Evolutionary conservation across 768 basidiomycete genomes (phyloP).

Genomic region (Solioccasus polychromus): DNA sequence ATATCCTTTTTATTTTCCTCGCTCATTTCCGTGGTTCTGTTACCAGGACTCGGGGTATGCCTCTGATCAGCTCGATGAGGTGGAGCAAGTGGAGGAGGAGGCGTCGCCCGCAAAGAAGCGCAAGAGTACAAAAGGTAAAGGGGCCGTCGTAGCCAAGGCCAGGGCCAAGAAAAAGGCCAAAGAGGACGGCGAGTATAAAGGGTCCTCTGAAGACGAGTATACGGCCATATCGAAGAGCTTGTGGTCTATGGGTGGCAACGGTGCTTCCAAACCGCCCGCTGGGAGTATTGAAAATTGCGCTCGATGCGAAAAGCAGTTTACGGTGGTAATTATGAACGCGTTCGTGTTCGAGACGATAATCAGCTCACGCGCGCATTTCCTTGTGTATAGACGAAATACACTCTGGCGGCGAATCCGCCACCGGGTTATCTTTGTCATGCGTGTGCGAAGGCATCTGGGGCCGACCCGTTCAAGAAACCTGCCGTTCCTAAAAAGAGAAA

Average conservation of each 20-base stretch:
- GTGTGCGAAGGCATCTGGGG: slow-evolving; percentile 76
- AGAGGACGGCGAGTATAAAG: slow-evolving; percentile 46
- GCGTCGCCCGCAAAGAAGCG: slow-evolving; percentile 50
- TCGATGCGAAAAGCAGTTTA: slow-evolving; percentile 79
- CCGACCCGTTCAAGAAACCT: slow-evolving; percentile 85
- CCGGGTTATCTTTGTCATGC: slow-evolving; percentile 81
- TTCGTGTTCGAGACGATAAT: background rate
- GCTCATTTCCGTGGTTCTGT: background rate
- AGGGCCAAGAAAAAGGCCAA: slow-evolving; percentile 41
- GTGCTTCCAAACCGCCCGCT: slow-evolving; percentile 54
- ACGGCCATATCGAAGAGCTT: slow-evolving; percentile 56
- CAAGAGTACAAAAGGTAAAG: slow-evolving; percentile 45
- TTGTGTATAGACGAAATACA: slow-evolving; percentile 73
- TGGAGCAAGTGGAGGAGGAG: slow-evolving; percentile 41
- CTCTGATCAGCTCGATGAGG: slow-evolving; percentile 75
- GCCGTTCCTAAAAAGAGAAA: slow-evolving; percentile 59
- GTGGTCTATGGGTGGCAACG: slow-evolving; percentile 31
- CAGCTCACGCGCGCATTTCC: background rate
- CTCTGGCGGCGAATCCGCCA: slow-evolving; percentile 65
- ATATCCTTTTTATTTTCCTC: background rate
- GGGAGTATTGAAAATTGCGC: slow-evolving; percentile 83
- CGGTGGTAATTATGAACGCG: slow-evolving; percentile 59
- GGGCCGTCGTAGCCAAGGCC: slow-evolving; percentile 38
- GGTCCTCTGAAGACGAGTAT: slow-evolving; percentile 64
- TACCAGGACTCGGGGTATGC: slow-evolving; percentile 44